Percentiles rank a stretch among this genome's conserved stretches.
These are phyloP conservation scores for Ajuga reptans DNA, from an alignment of 305 asterid species.

Conservation along the genomic window DNA sequence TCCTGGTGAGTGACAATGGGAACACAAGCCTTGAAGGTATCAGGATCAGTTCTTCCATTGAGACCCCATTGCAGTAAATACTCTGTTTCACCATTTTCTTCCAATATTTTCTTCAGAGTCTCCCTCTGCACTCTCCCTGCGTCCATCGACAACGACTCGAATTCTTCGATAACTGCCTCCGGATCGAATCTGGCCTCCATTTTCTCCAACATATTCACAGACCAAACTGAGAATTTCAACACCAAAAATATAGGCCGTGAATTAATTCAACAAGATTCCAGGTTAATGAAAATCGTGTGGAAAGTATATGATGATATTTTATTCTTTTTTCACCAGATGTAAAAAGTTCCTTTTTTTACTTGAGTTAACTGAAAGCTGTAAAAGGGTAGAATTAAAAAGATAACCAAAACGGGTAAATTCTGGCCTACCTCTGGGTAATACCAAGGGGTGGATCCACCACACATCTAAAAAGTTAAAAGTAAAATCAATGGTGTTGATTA, in stretches of 20 bases:
- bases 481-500: too few relatives aligned
- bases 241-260: neutral
- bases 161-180: slow-evolving; percentile 41
- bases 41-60: slow-evolving; percentile 50
- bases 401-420: too few relatives aligned
- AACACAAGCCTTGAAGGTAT: slow-evolving; percentile 41
- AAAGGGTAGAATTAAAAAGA: neutral
- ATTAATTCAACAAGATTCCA: too few relatives aligned
- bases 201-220: slow-evolving; percentile 43
- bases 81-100: slow-evolving; percentile 60
- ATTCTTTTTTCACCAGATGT: neutral
- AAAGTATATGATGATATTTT: neutral
- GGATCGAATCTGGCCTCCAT: slow-evolving; percentile 31
- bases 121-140: slow-evolving; percentile 61
- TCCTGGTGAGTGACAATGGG: slow-evolving; percentile 53
- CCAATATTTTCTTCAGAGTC: slow-evolving; percentile 47
- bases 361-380: slow-evolving; percentile 26
- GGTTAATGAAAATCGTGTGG: neutral
- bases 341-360: slow-evolving; percentile 17
- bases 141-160: slow-evolving; percentile 46
- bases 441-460: too few relatives aligned
- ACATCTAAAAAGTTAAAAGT: too few relatives aligned
- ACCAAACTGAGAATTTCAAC: slow-evolving; percentile 7
- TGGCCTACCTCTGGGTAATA: too few relatives aligned
- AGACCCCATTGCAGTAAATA: slow-evolving; percentile 48